These are phyloP conservation scores for Chrysanthemum lavandulifolium DNA, from an alignment of 129 eudicot species.

Conservation along the genomic window DNA sequence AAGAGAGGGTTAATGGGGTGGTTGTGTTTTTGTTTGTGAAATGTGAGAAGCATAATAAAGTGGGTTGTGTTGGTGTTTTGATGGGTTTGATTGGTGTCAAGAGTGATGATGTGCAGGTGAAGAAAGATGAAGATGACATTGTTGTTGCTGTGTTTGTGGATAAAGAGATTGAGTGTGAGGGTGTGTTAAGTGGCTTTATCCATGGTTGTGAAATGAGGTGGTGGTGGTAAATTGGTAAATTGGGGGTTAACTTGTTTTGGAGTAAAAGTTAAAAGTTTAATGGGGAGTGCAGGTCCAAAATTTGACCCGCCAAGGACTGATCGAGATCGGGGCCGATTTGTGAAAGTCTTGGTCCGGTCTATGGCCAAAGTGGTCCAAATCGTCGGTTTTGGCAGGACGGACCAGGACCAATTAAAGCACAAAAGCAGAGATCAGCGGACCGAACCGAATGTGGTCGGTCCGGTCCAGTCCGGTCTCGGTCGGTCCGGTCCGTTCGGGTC, in stretches of 20 bases:
- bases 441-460: too few species aligned
- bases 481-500: too few species aligned
- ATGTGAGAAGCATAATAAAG: slow-evolving; percentile 36
- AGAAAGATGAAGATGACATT: slow-evolving; percentile 44
- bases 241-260: neutral
- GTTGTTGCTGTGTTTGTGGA: slow-evolving; percentile 29
- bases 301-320: too few species aligned
- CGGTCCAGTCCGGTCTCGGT: too few species aligned
- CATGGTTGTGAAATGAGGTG: neutral
- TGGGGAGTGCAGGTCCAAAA: too few species aligned
- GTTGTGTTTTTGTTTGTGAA: slow-evolving; percentile 28
- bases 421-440: too few species aligned
- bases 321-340: too few species aligned
- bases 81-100: slow-evolving; percentile 25
- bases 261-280: neutral
- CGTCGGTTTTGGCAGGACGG: too few species aligned
- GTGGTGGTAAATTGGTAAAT: neutral
- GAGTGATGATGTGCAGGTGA: slow-evolving; percentile 30
- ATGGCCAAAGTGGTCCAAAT: too few species aligned
- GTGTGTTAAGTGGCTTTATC: neutral
- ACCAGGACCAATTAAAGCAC: too few species aligned
- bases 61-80: neutral
- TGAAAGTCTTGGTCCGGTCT: too few species aligned
- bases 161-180: slow-evolving; percentile 27
- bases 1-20: slow-evolving; percentile 47